These are phyloP conservation scores for Chaetomiaceae sp. DNA, from an alignment of 2,329 filamentous ascomycete genomes.

Conservation along the genomic window DNA sequence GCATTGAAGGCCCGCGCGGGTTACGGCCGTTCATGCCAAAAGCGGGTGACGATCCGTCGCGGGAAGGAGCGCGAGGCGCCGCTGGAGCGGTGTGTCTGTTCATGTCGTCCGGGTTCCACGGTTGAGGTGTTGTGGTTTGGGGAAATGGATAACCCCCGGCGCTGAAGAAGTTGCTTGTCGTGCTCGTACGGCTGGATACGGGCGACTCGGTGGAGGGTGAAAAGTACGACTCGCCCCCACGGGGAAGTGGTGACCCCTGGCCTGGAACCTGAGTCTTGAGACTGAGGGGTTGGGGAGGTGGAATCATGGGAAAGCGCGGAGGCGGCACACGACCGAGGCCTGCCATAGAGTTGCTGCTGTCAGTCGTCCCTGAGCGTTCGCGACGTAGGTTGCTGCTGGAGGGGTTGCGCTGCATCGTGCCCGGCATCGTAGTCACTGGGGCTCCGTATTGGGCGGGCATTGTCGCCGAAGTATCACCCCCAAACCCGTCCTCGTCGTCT, in stretches of 20 bases:
- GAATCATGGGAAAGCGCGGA: conserved; percentile 64
- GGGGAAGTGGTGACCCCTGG: conserved; percentile 54
- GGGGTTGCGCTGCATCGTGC: conserved; percentile 56
- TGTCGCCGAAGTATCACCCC: conserved; percentile 19
- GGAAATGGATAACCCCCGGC: conserved; percentile 60
- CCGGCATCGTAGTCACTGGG: conserved; percentile 30
- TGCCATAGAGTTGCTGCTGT: conserved; percentile 55
- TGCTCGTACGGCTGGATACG: conserved; percentile 67
- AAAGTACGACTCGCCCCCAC: conserved; percentile 80
- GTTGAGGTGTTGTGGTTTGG: conserved; percentile 63
- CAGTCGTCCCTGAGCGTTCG: conserved; percentile 68
- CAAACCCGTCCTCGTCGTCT: conserved; percentile 52
- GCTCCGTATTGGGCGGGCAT: conserved; percentile 32
- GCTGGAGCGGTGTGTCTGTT: conserved; percentile 86
- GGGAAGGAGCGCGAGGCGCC: conserved; percentile 72
- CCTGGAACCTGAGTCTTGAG: conserved; percentile 54
- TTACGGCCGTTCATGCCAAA: conserved; percentile 59
- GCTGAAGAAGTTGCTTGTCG: conserved; percentile 65
- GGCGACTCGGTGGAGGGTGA: conserved; percentile 79
- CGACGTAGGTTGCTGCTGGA: conserved; percentile 71
- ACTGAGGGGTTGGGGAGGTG: conserved; percentile 50
- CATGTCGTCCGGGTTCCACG: conserved; percentile 59
- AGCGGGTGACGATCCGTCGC: conserved; percentile 61
- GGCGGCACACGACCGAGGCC: conserved; percentile 55
- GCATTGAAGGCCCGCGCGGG: conserved; percentile 72